Evolutionary conservation across 2,329 filamentous ascomycete genomes (phyloP).

Genomic region (Apiospora rasikravindrae): DNA sequence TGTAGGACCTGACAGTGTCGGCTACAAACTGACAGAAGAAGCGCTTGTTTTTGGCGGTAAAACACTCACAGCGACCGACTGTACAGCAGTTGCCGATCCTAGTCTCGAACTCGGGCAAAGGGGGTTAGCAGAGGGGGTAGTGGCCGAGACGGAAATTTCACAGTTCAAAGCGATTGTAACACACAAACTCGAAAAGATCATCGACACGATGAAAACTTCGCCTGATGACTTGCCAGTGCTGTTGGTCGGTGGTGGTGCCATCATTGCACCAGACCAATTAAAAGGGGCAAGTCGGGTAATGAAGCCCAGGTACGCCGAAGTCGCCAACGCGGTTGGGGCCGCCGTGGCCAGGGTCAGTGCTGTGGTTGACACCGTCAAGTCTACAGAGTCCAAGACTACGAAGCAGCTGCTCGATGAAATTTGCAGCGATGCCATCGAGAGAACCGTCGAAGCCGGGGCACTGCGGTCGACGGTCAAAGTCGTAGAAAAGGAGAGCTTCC

Average conservation of each 20-base stretch:
- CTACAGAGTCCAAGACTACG: slow-evolving; percentile 48
- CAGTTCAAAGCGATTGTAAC: slow-evolving; percentile 34
- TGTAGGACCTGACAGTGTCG: slow-evolving; percentile 67
- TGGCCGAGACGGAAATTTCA: slow-evolving; percentile 33
- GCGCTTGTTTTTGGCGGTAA: slow-evolving; percentile 62
- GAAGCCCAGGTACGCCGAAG: slow-evolving; percentile 60
- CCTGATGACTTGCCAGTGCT: slow-evolving; percentile 63
- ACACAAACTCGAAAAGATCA: slow-evolving; percentile 40
- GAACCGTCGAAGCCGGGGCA: slow-evolving; percentile 52
- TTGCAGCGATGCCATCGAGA: slow-evolving; percentile 47
- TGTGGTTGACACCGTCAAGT: slow-evolving; percentile 56
- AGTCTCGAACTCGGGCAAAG: slow-evolving; percentile 48
- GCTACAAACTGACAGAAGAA: slow-evolving; percentile 59
- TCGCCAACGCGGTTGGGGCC: slow-evolving; percentile 70
- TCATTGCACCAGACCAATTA: slow-evolving; percentile 61
- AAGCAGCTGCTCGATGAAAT: slow-evolving; percentile 46
- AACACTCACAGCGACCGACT: slow-evolving; percentile 64
- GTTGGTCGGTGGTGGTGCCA: slow-evolving; percentile 67
- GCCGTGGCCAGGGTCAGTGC: slow-evolving; percentile 65
- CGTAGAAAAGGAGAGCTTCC: slow-evolving; percentile 59
- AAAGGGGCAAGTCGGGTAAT: slow-evolving; percentile 61
- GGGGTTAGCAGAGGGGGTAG: slow-evolving; percentile 28
- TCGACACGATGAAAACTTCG: slow-evolving; percentile 68
- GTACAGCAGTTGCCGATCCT: slow-evolving; percentile 44
- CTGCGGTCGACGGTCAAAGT: slow-evolving; percentile 49